Evolutionary conservation across 2,329 filamentous ascomycete genomes (phyloP).

Genomic region (Beauveria medogensis): DNA sequence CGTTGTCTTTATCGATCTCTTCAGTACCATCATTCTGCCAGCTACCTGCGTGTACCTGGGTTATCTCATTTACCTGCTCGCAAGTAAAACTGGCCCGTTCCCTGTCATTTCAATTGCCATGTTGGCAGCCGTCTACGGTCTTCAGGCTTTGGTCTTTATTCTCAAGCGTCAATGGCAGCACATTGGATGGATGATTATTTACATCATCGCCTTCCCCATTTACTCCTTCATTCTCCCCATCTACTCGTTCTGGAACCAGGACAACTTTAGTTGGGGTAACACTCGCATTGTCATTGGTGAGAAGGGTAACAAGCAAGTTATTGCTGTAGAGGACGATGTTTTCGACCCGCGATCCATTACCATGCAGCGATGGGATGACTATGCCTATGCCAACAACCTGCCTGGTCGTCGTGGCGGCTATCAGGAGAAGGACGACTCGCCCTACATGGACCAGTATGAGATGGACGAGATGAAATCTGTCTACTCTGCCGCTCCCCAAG

Average conservation of each 20-base stretch:
- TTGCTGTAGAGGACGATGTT: constrained; percentile 74
- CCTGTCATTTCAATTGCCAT: constrained; percentile 83
- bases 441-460: constrained; percentile 75
- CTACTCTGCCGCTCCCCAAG: constrained; percentile 84
- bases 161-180: constrained; percentile 97
- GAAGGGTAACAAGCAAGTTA: constrained; percentile 81
- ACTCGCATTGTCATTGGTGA: constrained; percentile 96
- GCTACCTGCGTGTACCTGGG: constrained; percentile 80
- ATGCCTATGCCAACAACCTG: constrained; percentile 76
- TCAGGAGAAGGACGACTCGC: constrained; percentile 54
- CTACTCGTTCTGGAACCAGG: constrained; percentile 99
- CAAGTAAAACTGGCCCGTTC: constrained; percentile 62
- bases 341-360: constrained; percentile 93
- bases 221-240: constrained; percentile 86
- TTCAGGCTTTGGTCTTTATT: constrained; percentile 94
- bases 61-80: constrained; percentile 77
- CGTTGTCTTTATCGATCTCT: constrained; percentile 87
- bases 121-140: constrained; percentile 84
- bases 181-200: constrained; percentile 99
- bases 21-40: constrained; percentile 85
- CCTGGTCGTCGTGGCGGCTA: constrained; percentile 77
- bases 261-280: constrained; percentile 98
- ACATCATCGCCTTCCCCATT: constrained; percentile 89
- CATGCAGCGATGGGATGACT: constrained; percentile 95
- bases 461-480: constrained; percentile 98